Percentiles rank a stretch among this genome's conserved stretches.
These are phyloP conservation scores for Steccherinum ochraceum DNA, from an alignment of 768 basidiomycete genomes.

Conservation along the genomic window DNA sequence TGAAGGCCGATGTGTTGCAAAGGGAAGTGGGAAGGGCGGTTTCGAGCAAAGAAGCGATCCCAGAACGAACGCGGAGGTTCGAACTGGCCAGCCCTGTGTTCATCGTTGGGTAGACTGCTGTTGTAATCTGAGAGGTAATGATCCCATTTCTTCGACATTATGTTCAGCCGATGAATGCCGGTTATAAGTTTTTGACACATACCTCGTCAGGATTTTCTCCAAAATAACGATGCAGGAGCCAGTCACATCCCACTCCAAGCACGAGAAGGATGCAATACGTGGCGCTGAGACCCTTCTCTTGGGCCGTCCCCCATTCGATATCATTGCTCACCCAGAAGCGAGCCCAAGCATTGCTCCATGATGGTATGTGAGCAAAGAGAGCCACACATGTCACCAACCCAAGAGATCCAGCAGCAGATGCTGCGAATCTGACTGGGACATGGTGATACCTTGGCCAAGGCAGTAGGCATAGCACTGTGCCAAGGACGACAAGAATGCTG, in stretches of 20 bases:
- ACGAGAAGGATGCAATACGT: constrained; percentile 47
- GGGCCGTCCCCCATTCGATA: constrained; percentile 44
- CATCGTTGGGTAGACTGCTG: constrained; percentile 38
- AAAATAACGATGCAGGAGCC: constrained; percentile 44
- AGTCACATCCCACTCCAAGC: constrained; percentile 45
- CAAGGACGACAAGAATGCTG: constrained; percentile 29
- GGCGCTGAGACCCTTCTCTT: constrained; percentile 56
- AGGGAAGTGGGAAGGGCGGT: background rate
- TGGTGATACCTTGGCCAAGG: constrained; percentile 40
- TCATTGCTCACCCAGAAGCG: constrained; percentile 48
- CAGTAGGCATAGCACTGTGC: constrained; percentile 37
- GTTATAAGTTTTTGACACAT: constrained; percentile 6
- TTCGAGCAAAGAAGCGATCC: constrained; percentile 36
- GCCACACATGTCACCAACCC: constrained; percentile 49
- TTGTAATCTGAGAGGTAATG: constrained; percentile 55
- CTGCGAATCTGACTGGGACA: constrained; percentile 41
- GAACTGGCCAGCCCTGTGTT: constrained; percentile 51
- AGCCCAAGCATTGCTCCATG: constrained; percentile 61
- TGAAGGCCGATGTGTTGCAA: background rate
- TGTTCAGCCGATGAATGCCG: background rate
- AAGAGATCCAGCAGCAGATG: constrained; percentile 51
- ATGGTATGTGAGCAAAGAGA: constrained; percentile 39
- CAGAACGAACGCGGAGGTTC: constrained; percentile 47
- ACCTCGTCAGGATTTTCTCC: constrained; percentile 71
- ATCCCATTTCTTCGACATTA: constrained; percentile 58